Conservation (phyloP, 2,329 filamentous ascomycete genomes). For the Exophiala xenobiotica region DNA sequence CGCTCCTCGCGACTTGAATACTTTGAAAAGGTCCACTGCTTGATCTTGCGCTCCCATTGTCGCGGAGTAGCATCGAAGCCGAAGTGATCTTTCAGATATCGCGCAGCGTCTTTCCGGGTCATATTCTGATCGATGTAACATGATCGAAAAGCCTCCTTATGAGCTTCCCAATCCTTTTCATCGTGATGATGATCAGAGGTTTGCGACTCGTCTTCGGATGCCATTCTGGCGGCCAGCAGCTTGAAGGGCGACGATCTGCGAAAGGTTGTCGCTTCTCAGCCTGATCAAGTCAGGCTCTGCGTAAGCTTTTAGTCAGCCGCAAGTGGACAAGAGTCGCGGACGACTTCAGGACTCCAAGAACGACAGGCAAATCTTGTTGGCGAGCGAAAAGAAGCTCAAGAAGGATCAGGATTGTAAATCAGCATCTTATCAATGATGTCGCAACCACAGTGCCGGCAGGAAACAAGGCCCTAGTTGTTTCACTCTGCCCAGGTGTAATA, state of each 20-base stretch:
- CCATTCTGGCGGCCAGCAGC: slow-evolving; percentile 18
- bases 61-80: slow-evolving; percentile 28
- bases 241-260: not conserved
- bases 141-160: slow-evolving; percentile 26
- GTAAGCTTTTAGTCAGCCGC: not conserved
- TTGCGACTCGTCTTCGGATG: slow-evolving; percentile 26
- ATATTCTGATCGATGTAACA: slow-evolving; percentile 30
- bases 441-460: slow-evolving; percentile 9
- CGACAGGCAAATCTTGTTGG: not conserved
- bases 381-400: not conserved
- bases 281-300: slow-evolving; percentile 5
- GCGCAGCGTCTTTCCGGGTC: slow-evolving; percentile 27
- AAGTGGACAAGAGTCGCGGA: not conserved
- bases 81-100: slow-evolving; percentile 23
- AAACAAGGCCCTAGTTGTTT: not conserved
- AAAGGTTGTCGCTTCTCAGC: slow-evolving; percentile 8
- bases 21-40: slow-evolving; percentile 30
- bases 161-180: slow-evolving; percentile 29
- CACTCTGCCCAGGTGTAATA: not conserved
- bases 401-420: too few relatives aligned
- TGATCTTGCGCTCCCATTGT: slow-evolving; percentile 32
- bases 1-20: slow-evolving; percentile 28
- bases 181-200: slow-evolving; percentile 24
- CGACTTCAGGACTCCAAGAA: not conserved
- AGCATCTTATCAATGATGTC: slow-evolving; percentile 4